phyloP scores from a whole-genome alignment of 768 basidiomycete genomes.

The Sistotremastrum niveocremeum region DNA sequence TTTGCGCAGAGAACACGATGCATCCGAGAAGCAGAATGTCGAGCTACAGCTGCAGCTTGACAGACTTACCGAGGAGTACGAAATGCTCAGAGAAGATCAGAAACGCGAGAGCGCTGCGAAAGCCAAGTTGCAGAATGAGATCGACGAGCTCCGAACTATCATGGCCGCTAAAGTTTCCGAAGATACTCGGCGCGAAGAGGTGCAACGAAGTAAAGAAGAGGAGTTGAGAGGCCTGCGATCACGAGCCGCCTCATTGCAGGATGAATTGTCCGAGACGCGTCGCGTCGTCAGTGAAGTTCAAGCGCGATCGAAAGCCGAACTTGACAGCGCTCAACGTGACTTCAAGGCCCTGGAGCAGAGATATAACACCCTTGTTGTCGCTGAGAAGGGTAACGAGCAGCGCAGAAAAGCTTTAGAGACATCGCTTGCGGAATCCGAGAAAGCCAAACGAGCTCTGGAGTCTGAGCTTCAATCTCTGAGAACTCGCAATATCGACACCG shows the following conservation, averaged over 20 bases:
- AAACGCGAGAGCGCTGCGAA: conserved; percentile 33
- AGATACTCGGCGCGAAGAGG: conserved; percentile 71
- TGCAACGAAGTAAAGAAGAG: conserved; percentile 74
- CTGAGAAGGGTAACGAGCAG: conserved; percentile 38
- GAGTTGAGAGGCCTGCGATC: conserved; percentile 64
- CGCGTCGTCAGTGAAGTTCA: conserved; percentile 48
- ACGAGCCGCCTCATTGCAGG: conserved; percentile 46
- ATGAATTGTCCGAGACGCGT: conserved; percentile 55
- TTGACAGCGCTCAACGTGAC: conserved; percentile 51
- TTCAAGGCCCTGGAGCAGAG: conserved; percentile 44
- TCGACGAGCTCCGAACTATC: conserved; percentile 74
- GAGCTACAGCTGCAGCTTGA: conserved; percentile 63
- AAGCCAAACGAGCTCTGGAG: conserved; percentile 49
- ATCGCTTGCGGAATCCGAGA: conserved; percentile 46
- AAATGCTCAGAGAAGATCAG: conserved; percentile 42
- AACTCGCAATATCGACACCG: conserved; percentile 52
- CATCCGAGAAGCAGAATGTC: conserved; percentile 41
- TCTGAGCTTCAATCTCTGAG: conserved; percentile 63
- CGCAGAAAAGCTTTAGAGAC: conserved; percentile 36
- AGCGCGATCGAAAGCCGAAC: conserved; percentile 62
- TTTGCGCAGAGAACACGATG: conserved; percentile 40
- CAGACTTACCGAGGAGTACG: conserved; percentile 47
- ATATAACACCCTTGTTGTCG: conserved; percentile 51
- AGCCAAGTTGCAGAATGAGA: conserved; percentile 60
- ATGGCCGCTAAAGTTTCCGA: conserved; percentile 80